Evolutionary conservation across 1,284 basidiomycete genomes (phyloP), one percentile per base, ranked within the genome.

Genomic region (Vanrija humicola): DNA sequence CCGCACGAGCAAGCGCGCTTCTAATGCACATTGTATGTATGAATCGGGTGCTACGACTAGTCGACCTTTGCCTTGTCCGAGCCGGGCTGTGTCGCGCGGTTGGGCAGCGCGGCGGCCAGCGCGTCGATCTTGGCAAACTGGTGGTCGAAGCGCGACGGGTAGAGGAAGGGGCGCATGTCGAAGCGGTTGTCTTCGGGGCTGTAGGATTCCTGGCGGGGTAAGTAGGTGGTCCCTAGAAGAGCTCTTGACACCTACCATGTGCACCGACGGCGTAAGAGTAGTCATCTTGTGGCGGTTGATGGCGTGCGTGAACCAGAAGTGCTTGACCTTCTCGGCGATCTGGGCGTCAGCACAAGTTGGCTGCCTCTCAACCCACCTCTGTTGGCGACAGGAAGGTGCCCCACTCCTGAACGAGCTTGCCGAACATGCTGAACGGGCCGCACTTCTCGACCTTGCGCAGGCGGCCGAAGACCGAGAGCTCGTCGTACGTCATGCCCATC

Each of bases 401-500:
- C 95, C 95, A 98, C 72, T 96, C 88, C 62, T 90, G 87, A 2
- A 93, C 81, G 45, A 98, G 81, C 77, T 96, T 97, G 46, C 88
- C 90, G 72, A 95, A 99, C 82, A 89, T 97, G 78, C 88, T 88
- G 77, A 93, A 98, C 1, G 96, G 95, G 1, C 96, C 96, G 67
- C 91, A 94, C 78, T 98, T 98, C 67, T 94, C 90, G 29, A 96
- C 85, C 77, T 99, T 98, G 55, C 96, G 85, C 39, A 99, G 81
- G 34, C 93, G 82, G 28, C 95, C 96, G 67, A 94, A 96, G 25
- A 92, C 84, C 7, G 89, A 92, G 16, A 99, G 82, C 70, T 98
- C 95, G 67, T 98, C 90, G 74, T 98, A 98, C 1, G 95, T 97
- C 94, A 98, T 98, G 21, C 95, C 96, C 92, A 96, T 95, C 69